Evolutionary conservation across 352 stramenopile genomes (phyloP), one percentile per base, ranked within the genome.

Genomic region (Globisporangium iwayamae): DNA sequence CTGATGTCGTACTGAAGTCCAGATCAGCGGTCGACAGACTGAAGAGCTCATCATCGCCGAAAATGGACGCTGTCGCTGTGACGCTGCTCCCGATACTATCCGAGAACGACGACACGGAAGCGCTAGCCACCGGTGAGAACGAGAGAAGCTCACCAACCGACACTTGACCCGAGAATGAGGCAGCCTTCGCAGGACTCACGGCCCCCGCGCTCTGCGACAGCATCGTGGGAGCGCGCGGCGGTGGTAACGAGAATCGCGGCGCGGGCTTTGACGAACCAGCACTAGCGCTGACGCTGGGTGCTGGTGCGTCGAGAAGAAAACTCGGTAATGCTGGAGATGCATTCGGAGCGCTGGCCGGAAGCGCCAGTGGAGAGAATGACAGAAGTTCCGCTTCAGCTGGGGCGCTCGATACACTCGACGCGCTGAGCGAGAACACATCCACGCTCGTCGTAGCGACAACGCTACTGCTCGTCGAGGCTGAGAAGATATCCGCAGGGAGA

Each of bases 101-200:
- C 14, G 28, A 45, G 22, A 87, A 60, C 2, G 52, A 58, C 7
- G 38, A 32, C 18, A 65, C 30, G 0, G 60, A 30, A 2, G 72
- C 47, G 6, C 66, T 60, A 4, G 69, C 68, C 18, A 90, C 66
- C 1, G 81, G 81, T 32, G 81, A 88, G 58, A 90, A 90, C n/a
- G 78, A 88, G 50, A 90, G 64, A 51, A 90, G 71, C 41, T 84
- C 69, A 2, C 59, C 66, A 30, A 68, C 71, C n/a, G 62, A 60
- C 51, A 62, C 58, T 34, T 74, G 59, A 0, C 39, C 56, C 2
- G 69, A 62, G 25, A 70, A 66, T 36, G 65, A 65, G 36, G 64
- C 51, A 11, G 64, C 39, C 43, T 56, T 65, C 28, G 34, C 10
- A 2, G 51, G 16, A 32, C 20, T 22, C 22, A 25, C 48, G 8